Evolutionary conservation across 2,329 filamentous ascomycete species (phyloP).

Genomic region (Scedosporium boydii): DNA sequence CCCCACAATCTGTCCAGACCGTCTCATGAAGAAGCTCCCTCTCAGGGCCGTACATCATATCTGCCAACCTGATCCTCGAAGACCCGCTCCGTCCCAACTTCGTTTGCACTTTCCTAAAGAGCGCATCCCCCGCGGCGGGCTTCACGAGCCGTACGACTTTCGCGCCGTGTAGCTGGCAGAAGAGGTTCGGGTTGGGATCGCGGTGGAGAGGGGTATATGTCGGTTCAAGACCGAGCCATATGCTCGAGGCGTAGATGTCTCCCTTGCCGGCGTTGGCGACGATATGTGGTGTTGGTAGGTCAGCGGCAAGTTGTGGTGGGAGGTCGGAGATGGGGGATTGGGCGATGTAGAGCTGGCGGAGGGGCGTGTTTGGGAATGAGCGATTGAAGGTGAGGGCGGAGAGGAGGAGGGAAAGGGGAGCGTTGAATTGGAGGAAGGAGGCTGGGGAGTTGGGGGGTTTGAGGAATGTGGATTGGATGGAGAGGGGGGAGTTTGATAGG

Average conservation of each 20-base stretch:
- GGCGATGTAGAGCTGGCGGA: constrained; percentile 65
- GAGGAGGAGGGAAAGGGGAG: constrained; percentile 56
- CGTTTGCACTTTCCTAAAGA: constrained; percentile 50
- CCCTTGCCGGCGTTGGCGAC: constrained; percentile 58
- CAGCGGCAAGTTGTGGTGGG: constrained; percentile 49
- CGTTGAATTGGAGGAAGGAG: constrained; percentile 46
- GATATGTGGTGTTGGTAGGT: constrained; percentile 59
- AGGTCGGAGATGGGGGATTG: constrained; percentile 67
- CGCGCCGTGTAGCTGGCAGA: constrained; percentile 66
- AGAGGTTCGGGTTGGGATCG: constrained; percentile 90
- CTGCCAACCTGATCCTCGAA: constrained; percentile 57
- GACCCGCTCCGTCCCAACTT: constrained; percentile 27
- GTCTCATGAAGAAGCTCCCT: constrained; percentile 53
- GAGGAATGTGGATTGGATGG: constrained; percentile 10
- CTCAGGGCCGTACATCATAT: constrained; percentile 86
- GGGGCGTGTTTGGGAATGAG: constrained; percentile 16
- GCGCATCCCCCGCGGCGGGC: constrained; percentile 49
- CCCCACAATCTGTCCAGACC: constrained; percentile 50
- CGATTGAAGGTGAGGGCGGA: constrained; percentile 42
- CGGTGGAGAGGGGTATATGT: constrained; percentile 86
- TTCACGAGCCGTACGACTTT: constrained; percentile 67
- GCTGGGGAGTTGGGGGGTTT: constrained; percentile 11
- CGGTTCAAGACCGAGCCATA: constrained; percentile 82
- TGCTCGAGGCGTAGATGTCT: constrained; percentile 76
- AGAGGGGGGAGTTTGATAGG: constrained; percentile 2